Conservation (phyloP, 1,284 basidiomycete species). For the Fistulina hepatica region DNA sequence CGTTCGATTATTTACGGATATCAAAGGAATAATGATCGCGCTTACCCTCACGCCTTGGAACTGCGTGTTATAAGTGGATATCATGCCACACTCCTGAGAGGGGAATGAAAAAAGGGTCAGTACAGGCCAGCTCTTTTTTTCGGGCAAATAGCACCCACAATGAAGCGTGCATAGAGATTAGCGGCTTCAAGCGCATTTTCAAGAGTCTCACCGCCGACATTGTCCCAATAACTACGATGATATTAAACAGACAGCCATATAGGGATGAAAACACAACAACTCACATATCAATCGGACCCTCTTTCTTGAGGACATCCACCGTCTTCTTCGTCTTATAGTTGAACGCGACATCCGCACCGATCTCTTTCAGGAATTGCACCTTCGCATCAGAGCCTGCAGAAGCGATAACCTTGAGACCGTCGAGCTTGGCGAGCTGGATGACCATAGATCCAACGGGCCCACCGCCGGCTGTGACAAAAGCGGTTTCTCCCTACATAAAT, state of each 20-base stretch:
- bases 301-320: conserved; percentile 28
- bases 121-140: no score
- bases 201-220: conserved; percentile 44
- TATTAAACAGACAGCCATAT: neutral
- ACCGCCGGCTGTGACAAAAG: conserved; percentile 45
- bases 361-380: conserved; percentile 38
- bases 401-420: conserved; percentile 49
- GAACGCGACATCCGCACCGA: conserved; percentile 48
- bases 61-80: conserved; percentile 21
- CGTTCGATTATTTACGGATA: neutral
- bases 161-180: conserved; percentile 36
- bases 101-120: neutral
- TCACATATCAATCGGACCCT: conserved; percentile 13
- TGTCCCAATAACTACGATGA: conserved; percentile 29
- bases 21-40: neutral
- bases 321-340: conserved; percentile 48
- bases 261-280: neutral
- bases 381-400: conserved; percentile 54
- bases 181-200: conserved; percentile 37
- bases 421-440: conserved; percentile 39
- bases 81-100: conserved; percentile 25
- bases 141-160: conserved; percentile 35
- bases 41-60: conserved; percentile 17
- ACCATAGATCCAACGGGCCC: conserved; percentile 29
- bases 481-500: conserved; percentile 35